Evolutionary conservation across 2,329 filamentous ascomycete genomes (phyloP), one percentile per base, ranked within the genome.

Genomic region (Lasiodiplodia citricola): DNA sequence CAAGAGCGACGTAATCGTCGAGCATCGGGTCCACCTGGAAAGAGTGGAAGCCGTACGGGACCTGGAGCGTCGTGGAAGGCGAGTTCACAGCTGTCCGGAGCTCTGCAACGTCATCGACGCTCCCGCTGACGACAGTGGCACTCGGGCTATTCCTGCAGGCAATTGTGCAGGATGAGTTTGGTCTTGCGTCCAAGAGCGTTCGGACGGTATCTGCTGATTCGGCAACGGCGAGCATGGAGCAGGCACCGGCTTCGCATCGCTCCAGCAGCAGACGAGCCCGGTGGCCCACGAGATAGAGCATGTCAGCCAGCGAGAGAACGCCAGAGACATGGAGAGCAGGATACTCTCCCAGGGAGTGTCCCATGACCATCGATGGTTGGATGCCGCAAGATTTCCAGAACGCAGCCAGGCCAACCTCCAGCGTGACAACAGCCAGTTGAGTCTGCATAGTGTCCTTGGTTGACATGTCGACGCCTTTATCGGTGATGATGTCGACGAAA

Each of bases 121-220:
- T 85, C 18, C 87, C 87, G 70, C 87, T 88, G n/a, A 96, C 83
- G 2, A 96, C 93, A 11, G 90, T 94, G 76, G 93, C 91, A 62
- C 88, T 84, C 0, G 90, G 89, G 0, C 90, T 88, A 73, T 96
- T 96, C 76, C 93, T 86, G 81, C 93, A 96, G 18, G 92, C 90
- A 70, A 89, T 80, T 72, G 87, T 85, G 41, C 80, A 80, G 31
- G 31, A 35, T 0, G 31, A 35, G 31, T 35, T 8, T 73, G 83
- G 83, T 71, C 82, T 81, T 67, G 77, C 76, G 21, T 88, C 83
- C 70, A 85, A 78, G 65, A 85, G 84, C 31, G 86, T 83, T 55
- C 80, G 83, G 69, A 89, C 86, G 6, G 85, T 82, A 25, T 88
- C 83, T 55, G 74, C 80, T 63, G 79, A 82, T 57, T 80, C 82